Base-by-base conservation (phyloP, 2,329 filamentous ascomycete species). In the Delphinella strobiligena region DNA sequence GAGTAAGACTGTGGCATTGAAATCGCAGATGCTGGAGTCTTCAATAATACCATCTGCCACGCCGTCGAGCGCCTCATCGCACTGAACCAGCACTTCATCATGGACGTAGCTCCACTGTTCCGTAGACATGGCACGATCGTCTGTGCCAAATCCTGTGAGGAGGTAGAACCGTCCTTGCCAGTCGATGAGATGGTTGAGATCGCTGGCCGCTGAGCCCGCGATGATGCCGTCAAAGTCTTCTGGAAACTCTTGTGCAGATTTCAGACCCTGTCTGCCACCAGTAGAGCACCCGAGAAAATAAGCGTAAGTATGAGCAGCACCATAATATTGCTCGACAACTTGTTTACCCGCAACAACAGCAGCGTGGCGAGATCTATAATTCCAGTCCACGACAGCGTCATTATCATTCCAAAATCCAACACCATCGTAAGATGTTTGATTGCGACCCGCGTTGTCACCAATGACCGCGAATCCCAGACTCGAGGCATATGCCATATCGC, bases 281-380 rank as follows among this genome's bases (percentile, higher is more conserved):
- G 62, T 62, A 1, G 64, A 68, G 51, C 67, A 69, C 16, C 64
- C 65, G 7, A 66, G 49, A 46, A 63, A 69, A 53, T 69, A 69
- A 15, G 62, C 62, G 43, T 68, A 63, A 27, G 53, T 51, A 36
- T 55, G 54, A 12, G 42, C 52, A 52, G 57, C 45, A 14, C 51
- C 52, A 44, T 67, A 66, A 49, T 63, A 67, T 24, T 49, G 45
- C 24, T 51, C 48, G 31, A 54, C 48, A 15, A 59, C 45, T 37
- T 52, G 47, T 43, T 61, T 59, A 41, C 54, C 55, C 30, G 52
- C 47, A 36, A 51, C 47, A 7, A 54, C 50, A 29, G 54, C 47
- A 38, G 49, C 47, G 48, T 59, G 55, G 34, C 53, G 49, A 19
- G 53, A 50, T 33, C 55, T 53, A 45, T 53, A 54, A 10, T 45